phyloP scores from a whole-genome alignment of 352 stramenopile genomes.

The Phytophthora rubi region DNA sequence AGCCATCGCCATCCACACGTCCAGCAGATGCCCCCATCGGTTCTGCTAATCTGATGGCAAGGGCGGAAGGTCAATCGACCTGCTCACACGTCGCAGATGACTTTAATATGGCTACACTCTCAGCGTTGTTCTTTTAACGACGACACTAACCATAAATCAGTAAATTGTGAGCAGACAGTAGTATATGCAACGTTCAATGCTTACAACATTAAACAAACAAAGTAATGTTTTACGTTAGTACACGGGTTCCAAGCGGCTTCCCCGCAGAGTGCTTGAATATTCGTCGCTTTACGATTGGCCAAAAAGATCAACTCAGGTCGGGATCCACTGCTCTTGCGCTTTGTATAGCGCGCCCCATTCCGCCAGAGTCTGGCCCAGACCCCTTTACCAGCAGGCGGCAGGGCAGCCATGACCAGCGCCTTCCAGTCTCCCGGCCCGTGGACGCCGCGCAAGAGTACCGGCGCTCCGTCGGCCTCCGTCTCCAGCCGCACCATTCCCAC shows the following conservation, averaged over 20 bases:
- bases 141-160: neutral
- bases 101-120: neutral
- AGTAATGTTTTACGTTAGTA: neutral
- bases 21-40: neutral
- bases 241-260: slow-evolving; percentile 2
- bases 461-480: slow-evolving; percentile 6
- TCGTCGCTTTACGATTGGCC: neutral
- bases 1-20: neutral
- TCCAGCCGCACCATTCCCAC: slow-evolving; percentile 27
- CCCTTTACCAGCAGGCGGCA: slow-evolving; percentile 5
- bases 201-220: no score
- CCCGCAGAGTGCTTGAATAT: slow-evolving; percentile 7
- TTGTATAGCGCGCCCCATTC: slow-evolving; percentile 23
- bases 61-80: neutral
- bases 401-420: slow-evolving; percentile 3
- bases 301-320: slow-evolving; percentile 6
- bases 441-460: slow-evolving; percentile 15
- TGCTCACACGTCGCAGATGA: neutral
- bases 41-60: neutral
- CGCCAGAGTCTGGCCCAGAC: no score
- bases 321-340: slow-evolving; percentile 1
- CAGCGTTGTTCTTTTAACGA: neutral
- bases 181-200: no score
- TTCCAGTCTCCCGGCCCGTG: slow-evolving; percentile 21
- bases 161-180: neutral